Conservation (phyloP, 2,329 filamentous ascomycete genomes). For the Beauveria pseudobassiana region DNA sequence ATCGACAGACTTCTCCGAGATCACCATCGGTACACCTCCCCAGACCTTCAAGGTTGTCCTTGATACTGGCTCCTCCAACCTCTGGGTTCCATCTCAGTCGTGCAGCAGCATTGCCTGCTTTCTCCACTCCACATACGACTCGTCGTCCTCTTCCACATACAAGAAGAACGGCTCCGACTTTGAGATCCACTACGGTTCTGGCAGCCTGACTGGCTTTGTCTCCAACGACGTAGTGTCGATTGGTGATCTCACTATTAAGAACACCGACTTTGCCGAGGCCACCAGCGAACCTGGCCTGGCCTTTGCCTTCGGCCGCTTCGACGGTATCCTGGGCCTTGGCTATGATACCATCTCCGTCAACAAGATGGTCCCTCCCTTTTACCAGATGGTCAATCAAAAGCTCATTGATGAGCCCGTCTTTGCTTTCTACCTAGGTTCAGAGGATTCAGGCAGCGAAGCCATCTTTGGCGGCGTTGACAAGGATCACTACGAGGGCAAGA, state of each 20-base stretch:
- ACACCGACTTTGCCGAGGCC: constrained; percentile 93
- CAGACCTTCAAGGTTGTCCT: constrained; percentile 98
- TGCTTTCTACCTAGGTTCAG: constrained; percentile 85
- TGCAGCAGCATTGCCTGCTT: constrained; percentile 97
- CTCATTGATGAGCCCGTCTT: constrained; percentile 90
- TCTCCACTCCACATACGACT: constrained; percentile 95
- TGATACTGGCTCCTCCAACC: constrained; percentile 96
- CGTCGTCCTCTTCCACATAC: constrained; percentile 78
- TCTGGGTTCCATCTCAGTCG: constrained; percentile 89
- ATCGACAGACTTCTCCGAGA: constrained; percentile 84
- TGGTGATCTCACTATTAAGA: constrained; percentile 79
- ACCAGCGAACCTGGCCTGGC: constrained; percentile 92
- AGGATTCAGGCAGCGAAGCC: constrained; percentile 70
- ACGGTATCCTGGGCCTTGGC: constrained; percentile 90
- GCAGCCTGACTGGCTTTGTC: constrained; percentile 86
- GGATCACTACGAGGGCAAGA: constrained; percentile 72
- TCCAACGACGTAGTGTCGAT: constrained; percentile 83
- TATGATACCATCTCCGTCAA: constrained; percentile 98
- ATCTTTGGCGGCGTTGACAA: constrained; percentile 85
- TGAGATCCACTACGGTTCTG: constrained; percentile 91
- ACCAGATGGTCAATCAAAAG: constrained; percentile 87
- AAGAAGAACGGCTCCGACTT: constrained; percentile 90
- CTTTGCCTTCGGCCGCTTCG: constrained; percentile 95
- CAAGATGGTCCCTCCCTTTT: constrained; percentile 88
- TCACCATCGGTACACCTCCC: constrained; percentile 82